Conservation (phyloP, 2,329 filamentous ascomycete genomes). For the Aureobasidium melanogenum region DNA sequence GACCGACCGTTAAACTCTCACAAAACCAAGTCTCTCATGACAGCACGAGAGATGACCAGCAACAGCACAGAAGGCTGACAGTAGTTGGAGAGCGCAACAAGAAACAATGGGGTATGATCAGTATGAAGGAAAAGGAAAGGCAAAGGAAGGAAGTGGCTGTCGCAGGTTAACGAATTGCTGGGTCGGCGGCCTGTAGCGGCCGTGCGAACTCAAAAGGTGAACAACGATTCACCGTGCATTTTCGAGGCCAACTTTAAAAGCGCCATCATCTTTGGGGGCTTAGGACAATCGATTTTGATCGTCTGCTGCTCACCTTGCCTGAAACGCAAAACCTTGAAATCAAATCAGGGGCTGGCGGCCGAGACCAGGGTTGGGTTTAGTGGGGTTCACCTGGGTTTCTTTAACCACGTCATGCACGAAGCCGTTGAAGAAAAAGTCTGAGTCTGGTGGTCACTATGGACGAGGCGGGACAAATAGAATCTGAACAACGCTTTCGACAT, state of each 20-base stretch:
- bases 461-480: neutral
- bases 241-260: slow-evolving; percentile 3
- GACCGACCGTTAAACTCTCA: neutral
- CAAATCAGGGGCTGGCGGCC: neutral
- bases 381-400: neutral
- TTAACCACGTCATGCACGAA: slow-evolving; percentile 2
- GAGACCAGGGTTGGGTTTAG: neutral
- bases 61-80: neutral
- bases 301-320: neutral
- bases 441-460: neutral
- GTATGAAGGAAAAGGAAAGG: neutral
- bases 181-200: neutral
- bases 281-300: neutral
- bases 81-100: neutral
- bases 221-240: slow-evolving; percentile 1
- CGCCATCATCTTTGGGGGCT: neutral
- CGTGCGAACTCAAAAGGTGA: neutral
- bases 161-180: neutral
- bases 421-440: neutral
- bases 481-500: neutral
- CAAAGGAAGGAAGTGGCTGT: neutral
- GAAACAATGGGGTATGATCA: neutral
- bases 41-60: neutral
- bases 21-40: neutral
- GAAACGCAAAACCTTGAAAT: neutral